These are phyloP conservation scores for Fraxinus sp. DNA, from an alignment of 305 asterid species.

Conservation along the genomic window DNA sequence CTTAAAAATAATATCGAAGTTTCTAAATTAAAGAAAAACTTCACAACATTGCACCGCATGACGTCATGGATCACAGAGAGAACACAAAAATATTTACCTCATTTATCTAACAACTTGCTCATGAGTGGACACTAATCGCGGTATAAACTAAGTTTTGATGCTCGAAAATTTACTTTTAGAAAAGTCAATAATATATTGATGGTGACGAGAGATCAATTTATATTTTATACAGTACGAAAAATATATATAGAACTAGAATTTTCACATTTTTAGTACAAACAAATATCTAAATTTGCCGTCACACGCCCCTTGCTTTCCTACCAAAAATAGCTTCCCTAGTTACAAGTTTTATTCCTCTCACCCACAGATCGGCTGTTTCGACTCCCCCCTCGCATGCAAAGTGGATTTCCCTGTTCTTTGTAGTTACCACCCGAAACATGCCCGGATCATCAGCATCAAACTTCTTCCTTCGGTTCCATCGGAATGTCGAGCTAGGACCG, in stretches of 20 bases:
- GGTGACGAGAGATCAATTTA: neutral
- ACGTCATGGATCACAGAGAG: neutral
- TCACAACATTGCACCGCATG: neutral
- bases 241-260: neutral
- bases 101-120: neutral
- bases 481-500: conserved; percentile 52
- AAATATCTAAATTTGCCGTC: neutral
- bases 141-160: neutral
- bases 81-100: neutral
- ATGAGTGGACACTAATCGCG: neutral
- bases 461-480: conserved; percentile 59
- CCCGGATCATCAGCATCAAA: conserved; percentile 58
- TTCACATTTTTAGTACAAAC: neutral
- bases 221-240: neutral
- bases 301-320: conserved; percentile 3
- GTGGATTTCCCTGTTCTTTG: conserved; percentile 60
- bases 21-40: neutral
- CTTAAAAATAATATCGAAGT: too few relatives aligned
- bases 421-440: conserved; percentile 60
- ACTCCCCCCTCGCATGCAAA: conserved; percentile 60
- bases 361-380: conserved; percentile 68
- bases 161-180: neutral
- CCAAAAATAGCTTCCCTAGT: conserved; percentile 58
- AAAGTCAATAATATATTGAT: neutral
- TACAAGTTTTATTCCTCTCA: conserved; percentile 62